Conservation (phyloP, 1,139 yeast genomes). For the Kazachstania sp. region DNA sequence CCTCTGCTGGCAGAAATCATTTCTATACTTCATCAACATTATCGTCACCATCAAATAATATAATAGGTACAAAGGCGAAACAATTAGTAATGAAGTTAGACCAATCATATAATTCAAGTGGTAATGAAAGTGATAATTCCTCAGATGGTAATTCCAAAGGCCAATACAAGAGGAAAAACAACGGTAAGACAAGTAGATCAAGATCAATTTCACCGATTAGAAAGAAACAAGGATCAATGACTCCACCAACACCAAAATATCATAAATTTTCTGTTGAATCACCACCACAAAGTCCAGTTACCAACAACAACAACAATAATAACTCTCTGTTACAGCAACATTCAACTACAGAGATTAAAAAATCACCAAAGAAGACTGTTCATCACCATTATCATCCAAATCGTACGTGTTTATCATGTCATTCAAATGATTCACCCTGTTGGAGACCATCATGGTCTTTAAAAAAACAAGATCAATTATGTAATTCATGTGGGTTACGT, state of each 20-base stretch:
- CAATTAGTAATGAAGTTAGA: slow-evolving; percentile 2
- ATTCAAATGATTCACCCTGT: slow-evolving; percentile 88
- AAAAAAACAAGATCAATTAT: slow-evolving; percentile 75
- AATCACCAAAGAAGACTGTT: slow-evolving; percentile 6
- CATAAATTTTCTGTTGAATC: slow-evolving; percentile 15
- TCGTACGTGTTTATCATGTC: slow-evolving; percentile 79
- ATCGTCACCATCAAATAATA: slow-evolving; percentile 5
- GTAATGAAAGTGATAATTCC: neutral
- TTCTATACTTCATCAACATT: slow-evolving; percentile 6
- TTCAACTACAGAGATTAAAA: slow-evolving; percentile 4
- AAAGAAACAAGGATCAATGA: slow-evolving; percentile 2
- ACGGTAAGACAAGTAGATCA: slow-evolving; percentile 7
- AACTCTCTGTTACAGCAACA: slow-evolving; percentile 21
- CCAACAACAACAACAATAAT: no score
- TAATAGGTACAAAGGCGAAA: slow-evolving; percentile 1
- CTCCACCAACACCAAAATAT: slow-evolving; percentile 13
- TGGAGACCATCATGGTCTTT: slow-evolving; percentile 98
- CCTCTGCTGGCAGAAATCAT: neutral
- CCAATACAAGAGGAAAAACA: slow-evolving; percentile 4
- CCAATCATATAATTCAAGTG: neutral
- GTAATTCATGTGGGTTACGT: slow-evolving; percentile 92
- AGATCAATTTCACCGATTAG: slow-evolving; percentile 21
- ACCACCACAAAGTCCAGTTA: slow-evolving; percentile 13
- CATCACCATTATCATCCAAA: slow-evolving; percentile 4
- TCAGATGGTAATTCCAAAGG: neutral